Evolutionary conservation across 148 eudicot species (phyloP).

Genomic region (Diospyros lotus): DNA sequence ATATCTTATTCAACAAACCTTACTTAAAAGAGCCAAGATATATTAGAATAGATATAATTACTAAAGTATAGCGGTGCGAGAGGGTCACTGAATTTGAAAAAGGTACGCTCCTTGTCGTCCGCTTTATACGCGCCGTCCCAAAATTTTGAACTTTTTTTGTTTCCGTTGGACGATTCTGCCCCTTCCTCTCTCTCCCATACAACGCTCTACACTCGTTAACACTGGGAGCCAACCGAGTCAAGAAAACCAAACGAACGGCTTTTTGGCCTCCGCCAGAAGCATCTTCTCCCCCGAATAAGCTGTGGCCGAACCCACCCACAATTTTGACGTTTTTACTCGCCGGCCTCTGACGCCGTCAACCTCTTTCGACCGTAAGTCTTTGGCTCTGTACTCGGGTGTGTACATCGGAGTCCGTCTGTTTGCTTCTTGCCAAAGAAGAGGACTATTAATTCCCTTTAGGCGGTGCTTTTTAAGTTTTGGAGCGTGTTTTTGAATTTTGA

Average conservation of each 20-base stretch:
- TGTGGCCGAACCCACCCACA: background rate
- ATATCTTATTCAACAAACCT: no score
- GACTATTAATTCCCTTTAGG: background rate
- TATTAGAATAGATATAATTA: no score
- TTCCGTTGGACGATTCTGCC: constrained; percentile 10
- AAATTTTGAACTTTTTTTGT: constrained; percentile 12
- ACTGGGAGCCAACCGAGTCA: no score
- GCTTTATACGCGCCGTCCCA: constrained; percentile 20
- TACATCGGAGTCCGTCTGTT: background rate
- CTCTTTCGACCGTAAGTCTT: background rate
- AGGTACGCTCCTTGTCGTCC: constrained; percentile 11
- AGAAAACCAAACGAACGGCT: background rate
- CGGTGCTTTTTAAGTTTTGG: background rate
- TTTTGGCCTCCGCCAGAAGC: background rate
- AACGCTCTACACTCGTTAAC: no score
- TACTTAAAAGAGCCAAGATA: no score
- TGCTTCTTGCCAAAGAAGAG: background rate
- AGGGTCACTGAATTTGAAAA: background rate
- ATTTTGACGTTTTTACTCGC: background rate
- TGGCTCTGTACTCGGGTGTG: background rate
- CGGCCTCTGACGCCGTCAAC: background rate
- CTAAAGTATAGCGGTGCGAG: no score
- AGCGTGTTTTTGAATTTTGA: background rate
- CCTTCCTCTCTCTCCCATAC: background rate
- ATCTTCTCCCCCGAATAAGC: no score